Evolutionary conservation across 2,329 filamentous ascomycete species (phyloP), one percentile per base, ranked within the genome.

Genomic region (Epichloe sp.): DNA sequence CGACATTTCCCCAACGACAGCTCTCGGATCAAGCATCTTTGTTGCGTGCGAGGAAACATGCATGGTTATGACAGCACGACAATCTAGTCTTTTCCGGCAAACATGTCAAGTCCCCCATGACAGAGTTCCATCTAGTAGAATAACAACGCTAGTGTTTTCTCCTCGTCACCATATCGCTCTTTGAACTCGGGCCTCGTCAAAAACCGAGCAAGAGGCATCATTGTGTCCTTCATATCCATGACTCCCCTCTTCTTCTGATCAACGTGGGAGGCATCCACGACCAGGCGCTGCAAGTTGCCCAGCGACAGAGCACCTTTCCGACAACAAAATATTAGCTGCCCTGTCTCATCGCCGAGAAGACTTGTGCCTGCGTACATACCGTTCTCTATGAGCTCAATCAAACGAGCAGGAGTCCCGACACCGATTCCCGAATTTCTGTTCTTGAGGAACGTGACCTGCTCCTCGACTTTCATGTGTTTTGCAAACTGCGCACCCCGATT

Each of bases 401-500:
- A 70, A 46, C 93, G 77, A 47, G 86, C 79, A 5, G 93, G 91
- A 5, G 93, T 98, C 3, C 93, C 93, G 14, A 96, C 88, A 3
- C 86, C 90, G 56, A 97, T 86, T 31, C 88, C 88, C 12, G 89
- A 87, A 54, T 83, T 83, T 57, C 70, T 74, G 50, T 70, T 75
- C 60, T 85, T 77, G 42, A 95, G 79, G 63, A 86, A 86, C 53
- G 84, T 76, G 49, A 90, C 80, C 36, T 90, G 86, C 60, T 97
- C 91, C 49, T 87, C 80, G 11, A 98, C 69, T 70, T 98, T 98
- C 73, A 98, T 95, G 66, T 98, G 93, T 68, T 98, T 98, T 35
- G 93, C 91, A 67, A 98, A 98, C 63, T 80, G 49, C n/a, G 19
- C 21, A 3, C 35, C 10, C 4, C 35, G 35, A 45, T 53, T 17